Percentiles rank a stretch among this genome's conserved stretches.
Evolutionary conservation across 306 rosid genomes (phyloP).

Genomic region (Begonia fuchsioides): DNA sequence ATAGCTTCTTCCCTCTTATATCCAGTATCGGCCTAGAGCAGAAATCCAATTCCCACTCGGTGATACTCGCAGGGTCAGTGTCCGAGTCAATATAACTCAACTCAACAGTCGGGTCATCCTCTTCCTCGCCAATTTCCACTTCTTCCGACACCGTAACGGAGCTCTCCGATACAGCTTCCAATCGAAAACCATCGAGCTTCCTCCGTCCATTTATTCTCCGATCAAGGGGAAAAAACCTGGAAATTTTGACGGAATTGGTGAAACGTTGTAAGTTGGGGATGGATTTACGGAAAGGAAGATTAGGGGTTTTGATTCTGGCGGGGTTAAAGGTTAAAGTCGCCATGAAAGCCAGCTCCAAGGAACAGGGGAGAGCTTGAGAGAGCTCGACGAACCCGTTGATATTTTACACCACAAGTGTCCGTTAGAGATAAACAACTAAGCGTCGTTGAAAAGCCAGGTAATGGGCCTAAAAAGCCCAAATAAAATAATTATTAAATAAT

Average conservation of each 20-base stretch:
- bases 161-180: conserved; percentile 46
- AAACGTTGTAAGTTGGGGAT: conserved; percentile 14
- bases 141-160: conserved; percentile 39
- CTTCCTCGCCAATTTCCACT: conserved; percentile 17
- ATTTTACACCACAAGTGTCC: conserved; percentile 12
- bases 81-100: conserved; percentile 57
- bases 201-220: conserved; percentile 8
- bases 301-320: conserved; percentile 42
- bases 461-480: no score
- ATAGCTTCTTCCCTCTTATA: conserved; percentile 78
- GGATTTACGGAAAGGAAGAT: conserved; percentile 17
- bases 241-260: conserved; percentile 21
- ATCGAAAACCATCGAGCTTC: conserved; percentile 19
- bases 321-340: conserved; percentile 71
- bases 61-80: conserved; percentile 39
- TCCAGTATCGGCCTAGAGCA: conserved; percentile 93
- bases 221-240: conserved; percentile 10
- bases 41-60: conserved; percentile 84
- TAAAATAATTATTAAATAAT: no score
- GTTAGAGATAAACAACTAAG: background rate
- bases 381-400: conserved; percentile 5
- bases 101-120: conserved; percentile 56
- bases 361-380: conserved; percentile 1
- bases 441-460: no score
- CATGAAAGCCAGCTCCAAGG: conserved; percentile 29